phyloP scores from a whole-genome alignment of 345 rosid species.

The Salix caprea region DNA sequence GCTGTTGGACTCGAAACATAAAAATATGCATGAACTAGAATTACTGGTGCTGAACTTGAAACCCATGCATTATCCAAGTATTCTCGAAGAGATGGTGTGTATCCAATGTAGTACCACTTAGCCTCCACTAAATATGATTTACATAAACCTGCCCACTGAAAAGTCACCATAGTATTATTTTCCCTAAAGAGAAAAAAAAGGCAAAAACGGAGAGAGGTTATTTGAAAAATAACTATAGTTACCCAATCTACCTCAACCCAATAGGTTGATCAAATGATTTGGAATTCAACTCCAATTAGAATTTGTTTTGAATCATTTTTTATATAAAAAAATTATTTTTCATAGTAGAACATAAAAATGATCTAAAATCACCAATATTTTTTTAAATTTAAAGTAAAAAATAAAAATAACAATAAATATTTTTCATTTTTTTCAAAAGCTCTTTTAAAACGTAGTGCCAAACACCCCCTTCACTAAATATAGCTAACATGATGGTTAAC shows the following conservation, averaged over 20 bases:
- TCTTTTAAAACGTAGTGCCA: no score
- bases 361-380: no score
- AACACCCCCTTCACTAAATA: no score
- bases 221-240: background rate
- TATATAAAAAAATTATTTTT: no score
- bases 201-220: no score
- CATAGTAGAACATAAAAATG: no score
- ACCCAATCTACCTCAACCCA: no score
- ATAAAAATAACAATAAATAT: no score
- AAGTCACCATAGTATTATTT: background rate
- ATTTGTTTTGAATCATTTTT: no score
- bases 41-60: slow-evolving; percentile 28
- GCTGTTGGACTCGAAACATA: slow-evolving; percentile 13
- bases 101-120: slow-evolving; percentile 33
- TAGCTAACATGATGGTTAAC: no score
- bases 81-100: slow-evolving; percentile 34
- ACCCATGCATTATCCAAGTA: slow-evolving; percentile 40
- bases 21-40: slow-evolving; percentile 24
- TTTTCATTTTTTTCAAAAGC: no score
- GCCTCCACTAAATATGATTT: slow-evolving; percentile 40
- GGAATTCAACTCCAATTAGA: rapidly evolving
- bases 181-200: background rate
- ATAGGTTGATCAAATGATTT: background rate
- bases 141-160: slow-evolving; percentile 13
- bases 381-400: no score